Evolutionary conservation across 805 yeast species (phyloP).

Genomic region (Candida berthetii): DNA sequence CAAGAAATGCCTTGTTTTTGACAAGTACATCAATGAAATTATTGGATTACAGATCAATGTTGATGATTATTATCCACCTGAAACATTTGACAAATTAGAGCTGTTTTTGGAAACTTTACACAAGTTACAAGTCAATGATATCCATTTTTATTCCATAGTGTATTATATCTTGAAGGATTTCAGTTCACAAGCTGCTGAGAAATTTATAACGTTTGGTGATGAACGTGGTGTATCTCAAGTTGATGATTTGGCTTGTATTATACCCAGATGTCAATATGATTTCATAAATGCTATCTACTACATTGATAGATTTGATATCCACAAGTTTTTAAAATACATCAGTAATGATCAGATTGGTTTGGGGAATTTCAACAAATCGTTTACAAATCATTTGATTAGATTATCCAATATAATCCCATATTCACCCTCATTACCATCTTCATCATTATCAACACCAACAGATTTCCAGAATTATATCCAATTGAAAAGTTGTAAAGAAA

Average conservation of each 20-base stretch:
- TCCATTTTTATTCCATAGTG: conserved; percentile 9
- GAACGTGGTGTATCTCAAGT: conserved; percentile 1
- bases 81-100: conserved; percentile 11
- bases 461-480: conserved; percentile 8
- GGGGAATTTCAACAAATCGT: conserved; percentile 4
- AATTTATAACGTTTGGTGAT: conserved; percentile 4
- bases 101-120: conserved; percentile 8
- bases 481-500: conserved; percentile 7
- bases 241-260: background rate
- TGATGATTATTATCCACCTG: conserved; percentile 16
- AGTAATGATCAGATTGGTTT: conserved; percentile 5
- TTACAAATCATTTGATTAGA: conserved; percentile 13
- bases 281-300: conserved; percentile 17
- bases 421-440: conserved; percentile 6
- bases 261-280: conserved; percentile 6
- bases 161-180: conserved; percentile 21
- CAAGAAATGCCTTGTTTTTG: conserved; percentile 10
- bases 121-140: conserved; percentile 2
- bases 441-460: conserved; percentile 1
- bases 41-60: conserved; percentile 7
- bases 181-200: conserved; percentile 10
- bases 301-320: conserved; percentile 19
- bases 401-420: conserved; percentile 18
- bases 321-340: conserved; percentile 8
- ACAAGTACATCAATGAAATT: conserved; percentile 13